phyloP scores from a whole-genome alignment of 2,329 filamentous ascomycete genomes.

The Cordyceps cicadae region DNA sequence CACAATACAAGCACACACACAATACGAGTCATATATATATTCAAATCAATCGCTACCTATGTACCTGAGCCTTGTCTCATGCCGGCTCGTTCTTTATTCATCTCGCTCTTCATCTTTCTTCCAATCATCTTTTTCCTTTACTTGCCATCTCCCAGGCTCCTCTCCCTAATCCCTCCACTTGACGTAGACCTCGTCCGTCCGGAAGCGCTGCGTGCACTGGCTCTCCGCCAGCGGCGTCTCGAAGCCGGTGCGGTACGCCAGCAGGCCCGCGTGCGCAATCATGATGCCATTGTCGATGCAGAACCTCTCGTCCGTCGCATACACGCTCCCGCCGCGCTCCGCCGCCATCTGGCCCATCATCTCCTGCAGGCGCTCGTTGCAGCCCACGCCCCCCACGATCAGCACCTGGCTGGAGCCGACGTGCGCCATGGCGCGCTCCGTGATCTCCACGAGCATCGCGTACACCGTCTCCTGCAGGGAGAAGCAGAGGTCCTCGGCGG shows the following conservation, averaged over 20 bases:
- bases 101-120: background rate
- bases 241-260: conserved; percentile 78
- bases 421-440: conserved; percentile 96
- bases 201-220: conserved; percentile 75
- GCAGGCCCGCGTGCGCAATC: conserved; percentile 91
- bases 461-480: conserved; percentile 91
- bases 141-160: background rate
- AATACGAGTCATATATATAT: background rate
- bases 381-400: conserved; percentile 92
- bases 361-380: conserved; percentile 86
- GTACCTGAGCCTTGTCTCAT: background rate
- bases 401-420: conserved; percentile 85
- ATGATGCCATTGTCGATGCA: conserved; percentile 99
- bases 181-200: conserved; percentile 73
- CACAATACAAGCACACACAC: background rate
- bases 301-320: conserved; percentile 92
- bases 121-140: background rate
- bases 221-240: conserved; percentile 69
- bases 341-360: conserved; percentile 98
- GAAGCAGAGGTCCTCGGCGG: conserved; percentile 82
- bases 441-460: conserved; percentile 97
- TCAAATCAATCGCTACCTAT: conserved; percentile 1
- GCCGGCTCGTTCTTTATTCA: background rate
- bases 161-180: conserved; percentile 59
- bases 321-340: conserved; percentile 82